Base-by-base conservation (phyloP, 768 basidiomycete genomes). In the Lentinula guzmanii region DNA sequence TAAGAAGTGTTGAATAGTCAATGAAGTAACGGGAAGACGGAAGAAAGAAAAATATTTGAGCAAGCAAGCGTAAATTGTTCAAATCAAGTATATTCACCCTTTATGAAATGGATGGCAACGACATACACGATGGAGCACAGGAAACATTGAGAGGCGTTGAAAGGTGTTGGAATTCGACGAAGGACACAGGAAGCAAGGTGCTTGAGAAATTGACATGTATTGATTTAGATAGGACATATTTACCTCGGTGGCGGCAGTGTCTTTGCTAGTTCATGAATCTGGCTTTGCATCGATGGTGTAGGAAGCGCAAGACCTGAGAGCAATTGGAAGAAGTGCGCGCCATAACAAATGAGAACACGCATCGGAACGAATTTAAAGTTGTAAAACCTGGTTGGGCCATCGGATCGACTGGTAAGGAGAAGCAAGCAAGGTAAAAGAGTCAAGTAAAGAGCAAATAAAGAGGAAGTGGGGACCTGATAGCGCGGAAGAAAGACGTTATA, bases 231-330 rank as follows among this genome's bases (percentile, higher is more conserved):
- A 10, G 21, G 1, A 11, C 9, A 24, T 48, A 48, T 21, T 48
- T 18, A 48, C 46, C 46, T 48, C 46, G 46, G 46, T 3, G 46
- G 46, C 46, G 51, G 51, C 31, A 52, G 33, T 61, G 86, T 83
- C 76, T 89, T 90, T 58, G 88, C 87, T 41, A 90, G 82, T 68
- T 92, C 90, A 68, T 90, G 88, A 58, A 91, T 88, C 73, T 91
- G 89, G 67, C 85, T 90, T 77, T 92, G 90, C 67, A 90, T 81
- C 50, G 85, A 80, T 62, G 82, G 83, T 7, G 81, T 83, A 21
- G 89, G 83, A 56, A 90, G 79, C 57, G 80, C 75, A 66, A 88
- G 82, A 66, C 81, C 87, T 87, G 69, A 50, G 55, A 65, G 34
- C 18, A 62, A 63, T 61, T 51, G 58, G 65, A 65, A 60, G 33